phyloP scores from a whole-genome alignment of 345 rosid species.

The Pistacia integerrima region DNA sequence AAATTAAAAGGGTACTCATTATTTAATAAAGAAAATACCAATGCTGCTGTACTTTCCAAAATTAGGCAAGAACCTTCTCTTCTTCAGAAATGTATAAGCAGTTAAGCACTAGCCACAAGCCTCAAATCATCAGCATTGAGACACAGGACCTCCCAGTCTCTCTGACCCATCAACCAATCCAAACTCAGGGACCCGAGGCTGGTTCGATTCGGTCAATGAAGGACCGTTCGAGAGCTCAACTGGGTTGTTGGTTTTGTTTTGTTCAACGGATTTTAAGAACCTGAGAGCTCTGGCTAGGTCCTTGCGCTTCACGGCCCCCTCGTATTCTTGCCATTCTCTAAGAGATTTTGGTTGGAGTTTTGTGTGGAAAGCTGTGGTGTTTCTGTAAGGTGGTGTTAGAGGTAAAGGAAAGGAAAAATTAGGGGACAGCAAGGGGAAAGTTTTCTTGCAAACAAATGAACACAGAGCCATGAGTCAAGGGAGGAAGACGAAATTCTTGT shows the following conservation, averaged over 20 bases:
- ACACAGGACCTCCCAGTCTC: conserved; percentile 83
- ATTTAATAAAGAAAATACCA: conserved; percentile 33
- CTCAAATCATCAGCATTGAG: conserved; percentile 91
- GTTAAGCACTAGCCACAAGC: conserved; percentile 75
- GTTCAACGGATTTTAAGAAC: conserved; percentile 61
- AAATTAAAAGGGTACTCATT: too few relatives aligned
- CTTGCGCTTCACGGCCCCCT: conserved; percentile 82
- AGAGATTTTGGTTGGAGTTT: conserved; percentile 42
- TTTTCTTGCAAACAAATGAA: neutral
- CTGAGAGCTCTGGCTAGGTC: conserved; percentile 84
- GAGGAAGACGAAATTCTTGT: too few relatives aligned
- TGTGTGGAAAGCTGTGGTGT: neutral
- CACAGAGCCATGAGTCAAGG: too few relatives aligned
- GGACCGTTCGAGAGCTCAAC: conserved; percentile 19
- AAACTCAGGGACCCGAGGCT: conserved; percentile 34
- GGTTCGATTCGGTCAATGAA: conserved; percentile 19
- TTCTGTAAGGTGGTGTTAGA: conserved; percentile 14
- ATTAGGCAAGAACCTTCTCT: conserved; percentile 62
- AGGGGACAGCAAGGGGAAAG: conserved; percentile 9
- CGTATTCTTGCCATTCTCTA: conserved; percentile 81
- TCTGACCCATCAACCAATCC: conserved; percentile 33
- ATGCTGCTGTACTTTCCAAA: conserved; percentile 73
- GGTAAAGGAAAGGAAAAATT: conserved; percentile 11
- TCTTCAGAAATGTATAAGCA: conserved; percentile 68
- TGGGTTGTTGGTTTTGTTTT: conserved; percentile 20